Evolutionary conservation across 805 yeast species (phyloP).

Genomic region (Pichia deserticola): DNA sequence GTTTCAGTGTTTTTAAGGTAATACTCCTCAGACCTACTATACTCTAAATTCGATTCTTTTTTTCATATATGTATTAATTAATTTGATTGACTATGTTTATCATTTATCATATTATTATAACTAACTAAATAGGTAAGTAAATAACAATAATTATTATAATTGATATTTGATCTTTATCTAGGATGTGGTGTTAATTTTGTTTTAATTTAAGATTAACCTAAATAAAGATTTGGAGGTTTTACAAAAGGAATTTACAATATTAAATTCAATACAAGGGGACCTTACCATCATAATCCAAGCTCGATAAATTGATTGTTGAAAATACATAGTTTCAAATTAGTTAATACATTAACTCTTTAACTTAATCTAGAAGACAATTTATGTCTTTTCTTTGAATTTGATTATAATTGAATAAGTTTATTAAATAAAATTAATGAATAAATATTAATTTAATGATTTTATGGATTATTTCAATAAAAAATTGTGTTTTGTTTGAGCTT

Average conservation of each 20-base stretch:
- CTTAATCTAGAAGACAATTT: conserved; percentile 1
- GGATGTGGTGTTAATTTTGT: conserved; percentile 2
- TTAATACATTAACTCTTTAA: not conserved
- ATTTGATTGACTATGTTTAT: too few relatives aligned
- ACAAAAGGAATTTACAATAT: conserved; percentile 2
- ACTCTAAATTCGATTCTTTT: not conserved
- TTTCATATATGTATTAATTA: not conserved
- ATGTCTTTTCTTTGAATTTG: conserved; percentile 4
- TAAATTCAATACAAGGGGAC: not conserved
- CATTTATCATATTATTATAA: too few relatives aligned
- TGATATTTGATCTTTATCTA: not conserved
- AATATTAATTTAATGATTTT: not conserved
- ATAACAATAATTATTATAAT: too few relatives aligned
- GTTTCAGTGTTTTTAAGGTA: conserved; percentile 3
- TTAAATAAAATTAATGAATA: too few relatives aligned
- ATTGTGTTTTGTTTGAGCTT: conserved; percentile 1
- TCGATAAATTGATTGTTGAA: not conserved
- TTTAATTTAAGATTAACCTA: not conserved
- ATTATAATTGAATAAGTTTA: not conserved
- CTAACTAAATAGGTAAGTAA: too few relatives aligned
- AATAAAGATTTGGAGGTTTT: not conserved
- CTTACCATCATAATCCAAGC: conserved; percentile 8
- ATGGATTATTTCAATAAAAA: not conserved
- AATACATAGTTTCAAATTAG: too few relatives aligned
- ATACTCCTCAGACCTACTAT: conserved; percentile 1